phyloP scores from a whole-genome alignment of 1,139 yeast species.

The Geotrichum histeridarum region DNA sequence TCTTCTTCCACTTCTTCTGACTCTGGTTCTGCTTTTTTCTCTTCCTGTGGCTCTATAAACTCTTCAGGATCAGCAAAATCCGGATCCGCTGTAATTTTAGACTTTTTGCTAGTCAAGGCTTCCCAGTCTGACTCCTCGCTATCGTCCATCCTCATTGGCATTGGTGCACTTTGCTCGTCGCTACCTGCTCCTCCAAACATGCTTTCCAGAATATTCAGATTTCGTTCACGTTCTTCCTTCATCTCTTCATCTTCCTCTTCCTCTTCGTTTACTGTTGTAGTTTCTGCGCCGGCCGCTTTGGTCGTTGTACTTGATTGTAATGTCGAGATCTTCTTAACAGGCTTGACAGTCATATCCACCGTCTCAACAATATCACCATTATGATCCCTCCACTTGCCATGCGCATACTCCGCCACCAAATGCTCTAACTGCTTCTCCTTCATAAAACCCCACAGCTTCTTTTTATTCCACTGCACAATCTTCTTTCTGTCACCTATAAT shows the following conservation, averaged over 20 bases:
- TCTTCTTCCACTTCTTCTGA: slow-evolving; percentile 30
- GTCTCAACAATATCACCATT: slow-evolving; percentile 71
- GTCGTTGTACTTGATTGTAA: slow-evolving; percentile 3
- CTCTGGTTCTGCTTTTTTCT: slow-evolving; percentile 10
- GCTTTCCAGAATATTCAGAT: slow-evolving; percentile 25
- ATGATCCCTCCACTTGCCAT: slow-evolving; percentile 80
- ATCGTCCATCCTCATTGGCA: slow-evolving; percentile 28
- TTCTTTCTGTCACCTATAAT: slow-evolving; percentile 54
- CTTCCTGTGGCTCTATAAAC: not conserved
- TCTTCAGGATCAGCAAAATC: slow-evolving; percentile 38
- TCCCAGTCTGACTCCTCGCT: slow-evolving; percentile 27
- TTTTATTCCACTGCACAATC: slow-evolving; percentile 55
- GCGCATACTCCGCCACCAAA: slow-evolving; percentile 54
- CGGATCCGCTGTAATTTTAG: slow-evolving; percentile 34
- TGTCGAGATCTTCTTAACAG: slow-evolving; percentile 2
- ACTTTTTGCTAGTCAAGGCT: slow-evolving; percentile 24
- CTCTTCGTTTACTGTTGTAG: slow-evolving; percentile 4
- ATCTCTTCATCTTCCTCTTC: slow-evolving; percentile 24
- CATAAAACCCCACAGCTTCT: slow-evolving; percentile 86
- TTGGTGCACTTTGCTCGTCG: slow-evolving; percentile 21
- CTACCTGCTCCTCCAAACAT: slow-evolving; percentile 30
- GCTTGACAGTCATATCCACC: slow-evolving; percentile 21
- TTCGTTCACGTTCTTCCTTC: slow-evolving; percentile 26
- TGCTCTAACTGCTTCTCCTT: slow-evolving; percentile 58
- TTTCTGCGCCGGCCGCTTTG: not conserved